Evolutionary conservation across 768 basidiomycete species (phyloP), one percentile per base, ranked within the genome.

Genomic region (Xerocomellus intermedius): DNA sequence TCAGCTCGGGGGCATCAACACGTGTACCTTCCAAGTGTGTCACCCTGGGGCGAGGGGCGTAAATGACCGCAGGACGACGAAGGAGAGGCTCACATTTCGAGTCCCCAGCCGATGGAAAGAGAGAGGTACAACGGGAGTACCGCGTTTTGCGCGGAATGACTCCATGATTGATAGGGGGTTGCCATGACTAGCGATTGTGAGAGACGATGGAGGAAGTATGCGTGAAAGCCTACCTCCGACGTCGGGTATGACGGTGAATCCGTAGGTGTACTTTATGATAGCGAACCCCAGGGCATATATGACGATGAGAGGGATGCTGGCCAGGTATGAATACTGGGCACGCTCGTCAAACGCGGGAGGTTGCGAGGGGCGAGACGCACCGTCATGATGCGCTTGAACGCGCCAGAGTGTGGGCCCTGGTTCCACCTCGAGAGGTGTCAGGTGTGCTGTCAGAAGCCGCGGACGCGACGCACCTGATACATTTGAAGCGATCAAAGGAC

Each of bases 331-430:
- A 67, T 91, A 91, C 88, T 91, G 58, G 7, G 16, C n/a, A 26
- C 22, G 42, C 52, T 26, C 52, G 52, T 47, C 36, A 49, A 24
- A 28, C 26, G 26, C 26, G 13, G 8, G 26, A 39, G 7, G 6
- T 26, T 5, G 22, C 13, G n/a, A 19, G 36, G 16, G 39, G 28
- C 6, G 17, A 21, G n/a, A 68, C 82, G 52, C 56, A 91, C 89
- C 36, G 88, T 92, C 91, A 93, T 92, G 66, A 92, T 64, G 26
- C 91, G 82, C 69, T 90, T 92, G 74, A 92, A 92, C 4, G 86
- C 80, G n/a, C 87, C 88, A 16, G 84, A 79, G 55, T 82, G 70
- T 3, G 80, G 78, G 2, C 84, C 86, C 28, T 79, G 80, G 62
- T 85, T 82, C 87, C 87, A 90, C 66, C 88, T 89, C 16, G 54